phyloP scores from a whole-genome alignment of 768 basidiomycete species.

The Russula abietina region DNA sequence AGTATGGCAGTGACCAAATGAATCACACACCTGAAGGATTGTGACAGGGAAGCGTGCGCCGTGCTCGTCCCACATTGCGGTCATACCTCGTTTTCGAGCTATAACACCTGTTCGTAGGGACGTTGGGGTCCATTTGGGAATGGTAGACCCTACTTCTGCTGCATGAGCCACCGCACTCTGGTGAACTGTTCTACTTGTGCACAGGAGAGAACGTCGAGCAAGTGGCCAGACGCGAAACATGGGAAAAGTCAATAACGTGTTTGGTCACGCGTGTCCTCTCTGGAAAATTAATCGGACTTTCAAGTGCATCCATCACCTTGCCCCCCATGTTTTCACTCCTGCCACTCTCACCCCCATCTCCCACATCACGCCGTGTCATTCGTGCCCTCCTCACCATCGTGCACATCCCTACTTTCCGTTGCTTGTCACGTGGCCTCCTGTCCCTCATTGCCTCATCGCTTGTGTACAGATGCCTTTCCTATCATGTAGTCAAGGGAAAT shows the following conservation, averaged over 20 bases:
- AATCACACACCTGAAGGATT: slow-evolving; percentile 71
- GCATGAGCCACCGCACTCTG: slow-evolving; percentile 35
- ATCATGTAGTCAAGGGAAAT: no score
- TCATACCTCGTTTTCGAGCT: slow-evolving; percentile 95
- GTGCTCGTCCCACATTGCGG: slow-evolving; percentile 84
- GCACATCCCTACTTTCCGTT: no score
- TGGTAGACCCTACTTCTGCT: slow-evolving; percentile 31
- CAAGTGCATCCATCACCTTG: background rate
- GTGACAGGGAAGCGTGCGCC: slow-evolving; percentile 88
- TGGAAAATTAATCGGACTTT: background rate
- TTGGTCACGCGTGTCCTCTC: background rate
- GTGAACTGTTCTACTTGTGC: slow-evolving; percentile 40
- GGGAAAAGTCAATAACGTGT: background rate
- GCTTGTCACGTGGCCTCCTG: no score
- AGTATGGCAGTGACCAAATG: background rate
- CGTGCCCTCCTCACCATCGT: no score
- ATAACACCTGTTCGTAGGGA: slow-evolving; percentile 89
- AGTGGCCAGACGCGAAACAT: slow-evolving; percentile 45
- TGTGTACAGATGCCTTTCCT: no score
- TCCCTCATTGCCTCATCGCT: no score
- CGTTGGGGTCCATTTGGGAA: slow-evolving; percentile 71
- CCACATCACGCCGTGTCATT: no score
- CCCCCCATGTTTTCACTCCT: no score
- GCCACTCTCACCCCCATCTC: no score
- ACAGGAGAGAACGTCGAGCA: slow-evolving; percentile 35